phyloP scores from a whole-genome alignment of 306 rosid genomes.

The Cicer cuneatum region DNA sequence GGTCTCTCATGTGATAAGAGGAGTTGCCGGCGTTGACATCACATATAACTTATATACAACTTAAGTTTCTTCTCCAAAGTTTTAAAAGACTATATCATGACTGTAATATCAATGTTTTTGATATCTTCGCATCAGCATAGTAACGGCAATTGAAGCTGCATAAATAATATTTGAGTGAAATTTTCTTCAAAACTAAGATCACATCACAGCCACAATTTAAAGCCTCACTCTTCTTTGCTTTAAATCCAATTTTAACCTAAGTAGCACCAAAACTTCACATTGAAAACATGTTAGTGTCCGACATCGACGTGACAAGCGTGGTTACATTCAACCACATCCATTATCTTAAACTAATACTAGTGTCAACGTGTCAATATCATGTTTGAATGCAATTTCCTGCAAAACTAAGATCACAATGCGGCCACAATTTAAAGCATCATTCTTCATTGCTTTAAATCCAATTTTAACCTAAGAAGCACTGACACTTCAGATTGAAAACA shows the following conservation, averaged over 20 bases:
- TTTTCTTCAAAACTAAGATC: background rate
- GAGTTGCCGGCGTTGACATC: background rate
- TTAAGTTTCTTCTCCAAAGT: background rate
- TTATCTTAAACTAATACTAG: too few species aligned
- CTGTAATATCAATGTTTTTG: background rate
- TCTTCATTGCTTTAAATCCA: background rate
- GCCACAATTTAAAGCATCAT: background rate
- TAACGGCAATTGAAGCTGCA: background rate
- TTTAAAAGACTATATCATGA: background rate
- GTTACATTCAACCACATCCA: too few species aligned
- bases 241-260: background rate
- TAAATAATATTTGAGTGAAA: background rate
- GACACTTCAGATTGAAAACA: too few species aligned
- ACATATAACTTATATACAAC: background rate
- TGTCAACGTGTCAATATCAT: too few species aligned
- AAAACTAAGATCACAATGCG: background rate
- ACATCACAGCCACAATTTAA: background rate
- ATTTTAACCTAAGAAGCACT: background rate
- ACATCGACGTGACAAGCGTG: too few species aligned
- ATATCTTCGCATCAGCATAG: background rate
- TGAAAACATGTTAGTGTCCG: too few species aligned
- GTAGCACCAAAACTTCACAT: too few species aligned
- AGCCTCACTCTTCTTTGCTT: background rate
- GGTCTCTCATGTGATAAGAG: background rate
- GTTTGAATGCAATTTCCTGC: background rate